phyloP scores from a whole-genome alignment of 495 filamentous ascomycete species.

The Pseudotulostoma volvatum region DNA sequence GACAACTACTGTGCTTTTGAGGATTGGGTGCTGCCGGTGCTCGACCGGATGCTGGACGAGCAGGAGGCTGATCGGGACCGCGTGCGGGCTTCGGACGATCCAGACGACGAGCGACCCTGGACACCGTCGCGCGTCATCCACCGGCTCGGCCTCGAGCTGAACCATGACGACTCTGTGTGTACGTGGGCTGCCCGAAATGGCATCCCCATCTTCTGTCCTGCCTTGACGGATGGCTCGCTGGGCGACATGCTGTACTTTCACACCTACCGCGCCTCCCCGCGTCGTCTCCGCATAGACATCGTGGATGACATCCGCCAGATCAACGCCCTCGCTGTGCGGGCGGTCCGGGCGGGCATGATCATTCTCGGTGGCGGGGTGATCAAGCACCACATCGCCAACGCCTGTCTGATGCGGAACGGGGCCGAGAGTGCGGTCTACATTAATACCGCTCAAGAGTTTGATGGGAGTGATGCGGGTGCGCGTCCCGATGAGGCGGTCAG shows the following conservation, averaged over 20 bases:
- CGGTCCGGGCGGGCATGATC: constrained; percentile 77
- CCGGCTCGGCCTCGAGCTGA: constrained; percentile 79
- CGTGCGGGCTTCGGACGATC: constrained; percentile 28
- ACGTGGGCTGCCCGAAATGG: constrained; percentile 91
- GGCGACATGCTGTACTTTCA: constrained; percentile 98
- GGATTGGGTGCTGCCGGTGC: constrained; percentile 87
- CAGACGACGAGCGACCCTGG: constrained; percentile 64
- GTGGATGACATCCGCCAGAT: constrained; percentile 77
- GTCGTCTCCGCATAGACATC: constrained; percentile 67
- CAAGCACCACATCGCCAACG: constrained; percentile 97
- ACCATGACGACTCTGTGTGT: constrained; percentile 70
- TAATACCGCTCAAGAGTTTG: constrained; percentile 92
- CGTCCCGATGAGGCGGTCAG: constrained; percentile 92
- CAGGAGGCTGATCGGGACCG: constrained; percentile 55
- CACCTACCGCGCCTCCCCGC: constrained; percentile 70
- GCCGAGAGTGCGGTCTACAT: constrained; percentile 93
- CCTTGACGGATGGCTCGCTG: constrained; percentile 81
- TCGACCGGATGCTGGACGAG: constrained; percentile 81
- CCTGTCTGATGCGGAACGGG: constrained; percentile 90
- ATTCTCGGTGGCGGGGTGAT: constrained; percentile 84
- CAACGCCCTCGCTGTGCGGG: constrained; percentile 75
- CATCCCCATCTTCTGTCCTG: constrained; percentile 93
- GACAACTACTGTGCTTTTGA: constrained; percentile 94
- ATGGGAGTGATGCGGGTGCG: constrained; percentile 91
- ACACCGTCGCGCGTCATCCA: constrained; percentile 78